Percentiles rank a stretch among this genome's conserved stretches.
Evolutionary conservation across 2,329 filamentous ascomycete genomes (phyloP).

Genomic region (Cladosporium sp.): DNA sequence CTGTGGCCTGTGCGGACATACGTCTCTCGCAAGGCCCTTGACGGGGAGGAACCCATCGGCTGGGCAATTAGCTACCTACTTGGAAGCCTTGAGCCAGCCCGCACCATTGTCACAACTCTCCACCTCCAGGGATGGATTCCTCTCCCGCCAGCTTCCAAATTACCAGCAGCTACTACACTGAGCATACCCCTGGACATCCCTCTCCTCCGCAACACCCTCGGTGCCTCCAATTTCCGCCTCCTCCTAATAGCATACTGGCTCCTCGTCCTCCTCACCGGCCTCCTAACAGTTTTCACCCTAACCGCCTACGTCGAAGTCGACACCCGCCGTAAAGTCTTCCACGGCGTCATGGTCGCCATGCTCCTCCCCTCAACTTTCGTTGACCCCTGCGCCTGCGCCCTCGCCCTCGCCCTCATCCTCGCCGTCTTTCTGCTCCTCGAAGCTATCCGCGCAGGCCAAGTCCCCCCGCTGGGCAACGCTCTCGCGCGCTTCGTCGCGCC

Average conservation of each 20-base stretch:
- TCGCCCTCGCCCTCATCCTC: conserved; percentile 78
- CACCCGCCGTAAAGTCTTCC: conserved; percentile 93
- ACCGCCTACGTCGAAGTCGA: conserved; percentile 87
- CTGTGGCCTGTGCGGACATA: conserved; percentile 70
- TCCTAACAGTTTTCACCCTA: conserved; percentile 74
- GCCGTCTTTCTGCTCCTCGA: conserved; percentile 87
- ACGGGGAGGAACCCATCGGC: conserved; percentile 76
- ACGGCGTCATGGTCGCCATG: conserved; percentile 98
- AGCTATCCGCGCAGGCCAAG: conserved; percentile 82
- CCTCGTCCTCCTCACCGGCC: conserved; percentile 66
- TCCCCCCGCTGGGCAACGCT: conserved; percentile 84
- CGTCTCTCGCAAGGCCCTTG: conserved; percentile 66
- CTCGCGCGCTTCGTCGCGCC: conserved; percentile 85
- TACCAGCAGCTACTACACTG: conserved; percentile 17
- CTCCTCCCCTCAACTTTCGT: conserved; percentile 83
- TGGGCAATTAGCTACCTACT: conserved; percentile 92
- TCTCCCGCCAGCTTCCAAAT: conserved; percentile 51
- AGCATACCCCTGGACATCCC: conserved; percentile 55
- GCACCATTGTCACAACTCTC: conserved; percentile 68
- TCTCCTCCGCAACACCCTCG: conserved; percentile 64
- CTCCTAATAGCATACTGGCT: conserved; percentile 73
- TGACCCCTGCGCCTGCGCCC: conserved; percentile 78
- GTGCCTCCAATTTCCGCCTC: conserved; percentile 80
- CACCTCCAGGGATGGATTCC: conserved; percentile 75
- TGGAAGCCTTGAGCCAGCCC: conserved; percentile 71